Base-by-base conservation (phyloP, 108 stramenopile genomes). In the Nitzschia palea region DNA sequence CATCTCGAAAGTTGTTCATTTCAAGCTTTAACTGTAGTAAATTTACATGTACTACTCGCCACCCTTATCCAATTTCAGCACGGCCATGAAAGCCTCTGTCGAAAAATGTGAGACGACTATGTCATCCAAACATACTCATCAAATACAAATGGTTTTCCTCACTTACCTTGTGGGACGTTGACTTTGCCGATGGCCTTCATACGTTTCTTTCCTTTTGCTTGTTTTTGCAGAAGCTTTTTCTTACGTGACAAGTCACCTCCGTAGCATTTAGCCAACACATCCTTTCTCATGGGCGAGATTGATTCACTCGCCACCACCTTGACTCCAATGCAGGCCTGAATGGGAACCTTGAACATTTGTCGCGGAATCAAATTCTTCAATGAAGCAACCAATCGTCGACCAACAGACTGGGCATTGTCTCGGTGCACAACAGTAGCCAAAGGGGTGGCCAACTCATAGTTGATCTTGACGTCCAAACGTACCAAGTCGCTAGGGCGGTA, bases 161-260 rank as follows among this genome's bases (percentile, higher is more conserved):
- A 4, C 47, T 48, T 48, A 48, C 47, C 47, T 81, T 99, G 99
- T 0, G 97, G 97, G 14, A 99, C 97, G 61, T 85, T 86, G 5
- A 99, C 99, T 55, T 95, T 98, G 9, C 99, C 99, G 83, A 99
- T 96, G 28, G 90, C 68, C 76, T 98, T 98, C 99, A 99, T 99
- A 45, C 96, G 77, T 77, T 96, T 96, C 78, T 99, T 99, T 32
- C 99, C 99, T 80, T 94, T 95, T 8, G 98, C 98, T 84, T 99
- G 99, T 76, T 99, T 99, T 60, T 99, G 89, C 55, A 98, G 76
- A 52, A 99, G 82, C 76, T 99, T 99, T 70, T 98, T 98, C 84
- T 99, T 99, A 34, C 99, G 89, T 17, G 96, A 76, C 22, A 99
- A 83, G 69, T 99, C 99, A n/a, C 99, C 99, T 28, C 99, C 99